Evolutionary conservation across 306 rosid species (phyloP).

Genomic region (Vigna reflexopilosa): DNA sequence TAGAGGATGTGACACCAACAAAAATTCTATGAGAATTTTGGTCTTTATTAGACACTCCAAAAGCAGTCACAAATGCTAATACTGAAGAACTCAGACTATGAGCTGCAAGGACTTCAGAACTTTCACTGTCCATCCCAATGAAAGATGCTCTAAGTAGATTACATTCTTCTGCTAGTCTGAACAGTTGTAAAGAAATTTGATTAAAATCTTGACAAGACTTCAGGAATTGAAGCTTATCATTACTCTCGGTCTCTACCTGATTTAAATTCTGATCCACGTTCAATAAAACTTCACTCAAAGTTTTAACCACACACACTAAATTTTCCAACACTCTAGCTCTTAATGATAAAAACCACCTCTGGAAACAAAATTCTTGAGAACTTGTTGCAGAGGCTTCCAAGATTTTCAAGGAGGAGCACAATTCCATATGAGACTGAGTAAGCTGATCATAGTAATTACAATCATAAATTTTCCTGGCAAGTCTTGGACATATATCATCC

Average conservation of each 20-base stretch:
- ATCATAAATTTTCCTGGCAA: constrained; percentile 27
- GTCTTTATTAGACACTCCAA: constrained; percentile 50
- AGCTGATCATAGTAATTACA: constrained; percentile 45
- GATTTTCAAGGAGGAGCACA: constrained; percentile 56
- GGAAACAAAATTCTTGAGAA: constrained; percentile 59
- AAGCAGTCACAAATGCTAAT: constrained; percentile 64
- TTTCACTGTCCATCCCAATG: constrained; percentile 61
- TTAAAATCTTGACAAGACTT: constrained; percentile 40
- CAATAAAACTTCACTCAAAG: constrained; percentile 40
- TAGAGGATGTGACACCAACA: constrained; percentile 29
- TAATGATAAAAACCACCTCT: constrained; percentile 69
- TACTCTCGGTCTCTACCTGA: constrained; percentile 31
- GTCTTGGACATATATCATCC: constrained; percentile 39
- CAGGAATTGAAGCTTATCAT: constrained; percentile 15
- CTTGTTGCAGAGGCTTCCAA: constrained; percentile 51
- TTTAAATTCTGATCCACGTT: constrained; percentile 20
- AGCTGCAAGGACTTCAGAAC: constrained; percentile 53
- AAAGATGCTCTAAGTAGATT: constrained; percentile 59
- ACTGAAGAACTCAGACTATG: constrained; percentile 64
- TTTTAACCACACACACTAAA: constrained; percentile 47
- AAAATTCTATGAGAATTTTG: constrained; percentile 24
- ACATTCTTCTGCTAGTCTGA: constrained; percentile 54
- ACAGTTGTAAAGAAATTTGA: constrained; percentile 52
- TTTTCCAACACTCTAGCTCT: constrained; percentile 57
- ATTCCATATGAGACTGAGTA: constrained; percentile 50